Evolutionary conservation across 805 yeast genomes (phyloP), one percentile per base, ranked within the genome.

Genomic region (Suhomyces prunicola): DNA sequence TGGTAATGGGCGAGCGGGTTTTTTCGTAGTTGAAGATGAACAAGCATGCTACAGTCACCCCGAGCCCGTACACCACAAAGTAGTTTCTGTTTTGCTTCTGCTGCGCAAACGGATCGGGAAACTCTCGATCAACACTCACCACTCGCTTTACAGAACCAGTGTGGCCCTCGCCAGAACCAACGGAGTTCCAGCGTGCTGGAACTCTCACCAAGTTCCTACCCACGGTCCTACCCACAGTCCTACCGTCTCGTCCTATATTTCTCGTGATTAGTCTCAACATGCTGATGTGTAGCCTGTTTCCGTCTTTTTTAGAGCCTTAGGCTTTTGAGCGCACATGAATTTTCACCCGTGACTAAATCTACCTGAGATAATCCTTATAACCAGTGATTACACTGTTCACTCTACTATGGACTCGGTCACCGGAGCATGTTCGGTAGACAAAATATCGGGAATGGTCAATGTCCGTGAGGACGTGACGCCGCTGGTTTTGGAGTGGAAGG

Each of bases 11-110:
- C 12, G 97, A 89, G 45, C 88, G 84, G 17, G 91, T 85, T 67
- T 91, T 92, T 68, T 94, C 99, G 71, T 93, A 92, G 75, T 94
- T 92, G 80, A 93, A 86, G 62, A 93, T 88, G 29, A 88, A 79
- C 6, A 61, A 65, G 57, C 77, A 74, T 23, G 76, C 66, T n/a
- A 69, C 58, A 1, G 68, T 60, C 8, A 74, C 69, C 1, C 78
- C 80, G 22, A 73, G 50, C 1, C 72, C 77, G 53, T 74, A 75
- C 8, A 61, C 66, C 5, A 77, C 68, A 66, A 91, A 86, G 52
- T 83, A 82, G 22, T 73, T 61, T 51, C 84, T 71, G 56, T 80
- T 80, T 57, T 74, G 78, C 51, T 77, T 77, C 56, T 76, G 73
- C 52, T 79, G 83, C n/a, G 75, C 74, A 50, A 81, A 74, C 12